Evolutionary conservation across 768 basidiomycete genomes (phyloP).

Genomic region (Candolleomyces eurysporus): DNA sequence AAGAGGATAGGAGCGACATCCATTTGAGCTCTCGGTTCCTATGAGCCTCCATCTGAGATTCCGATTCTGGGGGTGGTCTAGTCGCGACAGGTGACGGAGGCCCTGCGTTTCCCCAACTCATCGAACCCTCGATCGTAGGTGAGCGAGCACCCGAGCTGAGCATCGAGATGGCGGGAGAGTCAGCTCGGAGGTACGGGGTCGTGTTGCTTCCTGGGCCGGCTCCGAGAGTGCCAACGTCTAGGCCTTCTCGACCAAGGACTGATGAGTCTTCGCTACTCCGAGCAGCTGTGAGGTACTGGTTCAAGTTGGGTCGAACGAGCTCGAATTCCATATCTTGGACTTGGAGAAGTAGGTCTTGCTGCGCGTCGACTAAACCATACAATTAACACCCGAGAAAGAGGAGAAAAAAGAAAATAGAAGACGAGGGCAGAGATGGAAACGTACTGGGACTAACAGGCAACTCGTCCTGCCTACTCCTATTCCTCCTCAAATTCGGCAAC

Average conservation of each 20-base stretch:
- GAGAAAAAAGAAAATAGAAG: neutral
- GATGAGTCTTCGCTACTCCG: conserved; percentile 57
- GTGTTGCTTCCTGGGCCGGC: conserved; percentile 12
- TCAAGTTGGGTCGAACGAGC: conserved; percentile 62
- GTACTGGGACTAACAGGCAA: conserved; percentile 15
- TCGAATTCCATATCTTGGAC: conserved; percentile 84
- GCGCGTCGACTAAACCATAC: neutral
- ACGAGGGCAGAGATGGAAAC: neutral
- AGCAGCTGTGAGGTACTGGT: conserved; percentile 33
- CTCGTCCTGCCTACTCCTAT: conserved; percentile 36
- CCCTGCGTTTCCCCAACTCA: neutral
- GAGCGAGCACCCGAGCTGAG: conserved; percentile 21
- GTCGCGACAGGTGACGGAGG: conserved; percentile 1
- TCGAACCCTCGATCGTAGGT: conserved; percentile 13
- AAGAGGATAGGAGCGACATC: conserved; percentile 60
- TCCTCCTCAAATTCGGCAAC: conserved; percentile 61
- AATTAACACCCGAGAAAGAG: neutral
- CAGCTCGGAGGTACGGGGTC: conserved; percentile 32
- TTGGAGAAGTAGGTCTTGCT: conserved; percentile 53
- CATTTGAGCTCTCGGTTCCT: conserved; percentile 75
- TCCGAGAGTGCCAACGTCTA: conserved; percentile 27
- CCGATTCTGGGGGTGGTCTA: conserved; percentile 25
- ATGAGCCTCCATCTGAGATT: conserved; percentile 58
- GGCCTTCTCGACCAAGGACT: conserved; percentile 33
- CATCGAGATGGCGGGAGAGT: conserved; percentile 17